These are phyloP conservation scores for Lanmaoa pseudosensibilis DNA, from an alignment of 768 basidiomycete species.

Conservation along the genomic window DNA sequence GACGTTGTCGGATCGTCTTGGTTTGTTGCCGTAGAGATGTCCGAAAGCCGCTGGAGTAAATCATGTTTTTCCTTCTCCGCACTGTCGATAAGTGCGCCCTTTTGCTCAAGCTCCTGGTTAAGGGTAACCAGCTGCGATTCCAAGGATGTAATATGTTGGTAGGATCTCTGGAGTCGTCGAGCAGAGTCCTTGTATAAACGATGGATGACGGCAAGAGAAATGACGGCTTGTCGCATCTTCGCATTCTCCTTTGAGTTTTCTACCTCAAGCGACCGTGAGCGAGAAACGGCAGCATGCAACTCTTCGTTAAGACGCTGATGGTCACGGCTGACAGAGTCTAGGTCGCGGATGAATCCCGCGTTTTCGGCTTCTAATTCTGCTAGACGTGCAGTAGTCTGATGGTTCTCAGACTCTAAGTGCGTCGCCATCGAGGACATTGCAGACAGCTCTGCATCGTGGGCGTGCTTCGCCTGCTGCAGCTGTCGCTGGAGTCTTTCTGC, in stretches of 20 bases:
- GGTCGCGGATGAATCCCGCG: slow-evolving; percentile 10
- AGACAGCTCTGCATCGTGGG: slow-evolving; percentile 37
- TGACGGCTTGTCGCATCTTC: slow-evolving; percentile 18
- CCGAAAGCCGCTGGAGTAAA: slow-evolving; percentile 13
- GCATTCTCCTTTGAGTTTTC: slow-evolving; percentile 4
- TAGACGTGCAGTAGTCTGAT: slow-evolving; percentile 21
- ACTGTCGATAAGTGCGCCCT: neutral
- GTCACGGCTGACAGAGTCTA: slow-evolving; percentile 14
- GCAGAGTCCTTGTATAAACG: slow-evolving; percentile 15
- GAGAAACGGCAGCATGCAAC: slow-evolving; percentile 3
- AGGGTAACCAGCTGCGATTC: slow-evolving; percentile 18
- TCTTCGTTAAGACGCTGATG: slow-evolving; percentile 12
- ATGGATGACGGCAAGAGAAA: slow-evolving; percentile 27
- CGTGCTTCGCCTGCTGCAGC: slow-evolving; percentile 15
- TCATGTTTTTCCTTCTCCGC: slow-evolving; percentile 11
- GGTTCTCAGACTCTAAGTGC: slow-evolving; percentile 36
- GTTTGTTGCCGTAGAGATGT: neutral
- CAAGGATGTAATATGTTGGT: slow-evolving; percentile 9
- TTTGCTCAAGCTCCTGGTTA: slow-evolving; percentile 19
- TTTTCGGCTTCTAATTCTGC: slow-evolving; percentile 19
- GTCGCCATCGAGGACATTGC: slow-evolving; percentile 41
- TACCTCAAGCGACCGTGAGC: slow-evolving; percentile 12
- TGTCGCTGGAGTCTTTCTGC: slow-evolving; percentile 46
- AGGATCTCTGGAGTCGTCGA: slow-evolving; percentile 13
- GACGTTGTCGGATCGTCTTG: neutral